Evolutionary conservation across 495 filamentous ascomycete genomes (phyloP).

Genomic region (Annulohypoxylon bovei): DNA sequence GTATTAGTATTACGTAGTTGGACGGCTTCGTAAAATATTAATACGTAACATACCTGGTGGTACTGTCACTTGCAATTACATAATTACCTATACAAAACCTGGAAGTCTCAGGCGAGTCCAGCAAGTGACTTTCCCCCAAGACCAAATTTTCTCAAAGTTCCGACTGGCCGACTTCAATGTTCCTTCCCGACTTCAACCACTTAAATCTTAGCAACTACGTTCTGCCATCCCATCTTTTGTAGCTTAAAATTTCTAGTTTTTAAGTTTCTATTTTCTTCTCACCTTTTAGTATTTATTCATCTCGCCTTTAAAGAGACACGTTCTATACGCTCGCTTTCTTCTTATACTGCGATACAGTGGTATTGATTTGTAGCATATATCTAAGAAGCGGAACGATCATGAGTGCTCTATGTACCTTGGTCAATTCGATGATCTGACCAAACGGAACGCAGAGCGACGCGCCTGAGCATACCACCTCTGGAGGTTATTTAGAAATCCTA

Average conservation of each 20-base stretch:
- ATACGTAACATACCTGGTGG: slow-evolving; percentile 5
- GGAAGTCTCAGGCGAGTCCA: slow-evolving; percentile 38
- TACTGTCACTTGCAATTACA: slow-evolving; percentile 27
- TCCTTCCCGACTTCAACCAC: slow-evolving; percentile 20
- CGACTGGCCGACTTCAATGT: slow-evolving; percentile 40
- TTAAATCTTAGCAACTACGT: slow-evolving; percentile 15
- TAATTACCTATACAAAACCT: slow-evolving; percentile 11
- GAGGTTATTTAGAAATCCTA: slow-evolving; percentile 17
- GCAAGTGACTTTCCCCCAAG: slow-evolving; percentile 24
- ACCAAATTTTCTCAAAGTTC: slow-evolving; percentile 29
- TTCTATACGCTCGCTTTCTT: slow-evolving; percentile 27
- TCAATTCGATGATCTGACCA: slow-evolving; percentile 42
- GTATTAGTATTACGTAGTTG: neutral
- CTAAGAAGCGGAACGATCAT: slow-evolving; percentile 28
- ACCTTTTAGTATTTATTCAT: neutral
- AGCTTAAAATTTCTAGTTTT: slow-evolving; percentile 33
- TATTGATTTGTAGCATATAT: slow-evolving; percentile 7
- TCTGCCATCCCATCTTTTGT: slow-evolving; percentile 19
- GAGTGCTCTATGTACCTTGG: slow-evolving; percentile 23
- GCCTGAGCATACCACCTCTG: slow-evolving; percentile 20
- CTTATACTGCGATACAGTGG: slow-evolving; percentile 7
- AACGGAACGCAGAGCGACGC: slow-evolving; percentile 29
- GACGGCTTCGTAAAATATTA: neutral
- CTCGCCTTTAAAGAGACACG: slow-evolving; percentile 12
- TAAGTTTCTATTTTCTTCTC: slow-evolving; percentile 1